These are phyloP conservation scores for Malus hybrid DNA, from an alignment of 331 rosid species.

Conservation along the genomic window DNA sequence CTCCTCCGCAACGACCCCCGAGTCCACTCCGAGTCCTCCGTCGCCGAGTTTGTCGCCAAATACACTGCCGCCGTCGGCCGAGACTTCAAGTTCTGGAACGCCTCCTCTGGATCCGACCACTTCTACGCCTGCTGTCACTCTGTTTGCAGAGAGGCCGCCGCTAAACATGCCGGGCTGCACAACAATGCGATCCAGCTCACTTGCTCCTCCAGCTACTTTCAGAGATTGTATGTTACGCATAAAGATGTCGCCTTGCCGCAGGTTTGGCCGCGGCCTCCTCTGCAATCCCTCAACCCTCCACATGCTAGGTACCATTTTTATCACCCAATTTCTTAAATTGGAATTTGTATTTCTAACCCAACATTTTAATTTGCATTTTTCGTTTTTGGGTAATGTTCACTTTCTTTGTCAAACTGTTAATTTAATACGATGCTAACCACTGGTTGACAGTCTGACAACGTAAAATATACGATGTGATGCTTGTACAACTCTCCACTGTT, in stretches of 20 bases:
- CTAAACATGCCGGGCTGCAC: not conserved
- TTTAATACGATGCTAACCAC: too few relatives aligned
- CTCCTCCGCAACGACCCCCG: conserved; percentile 25
- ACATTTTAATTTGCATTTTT: not conserved
- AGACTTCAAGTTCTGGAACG: conserved; percentile 17
- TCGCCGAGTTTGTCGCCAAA: conserved; percentile 10
- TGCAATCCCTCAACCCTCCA: conserved; percentile 13
- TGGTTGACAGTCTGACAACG: too few relatives aligned
- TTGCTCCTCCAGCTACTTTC: conserved; percentile 31
- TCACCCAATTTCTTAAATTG: too few relatives aligned
- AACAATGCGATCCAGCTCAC: conserved; percentile 31
- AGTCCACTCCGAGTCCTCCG: conserved; percentile 23
- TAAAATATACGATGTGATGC: too few relatives aligned
- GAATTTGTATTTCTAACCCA: not conserved
- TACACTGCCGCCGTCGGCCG: conserved; percentile 4
- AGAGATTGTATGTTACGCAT: conserved; percentile 19
- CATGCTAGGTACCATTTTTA: conserved; percentile 8
- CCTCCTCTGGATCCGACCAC: conserved; percentile 22
- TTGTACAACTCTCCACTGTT: too few relatives aligned
- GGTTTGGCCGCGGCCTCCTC: conserved; percentile 24
- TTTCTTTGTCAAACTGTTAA: not conserved
- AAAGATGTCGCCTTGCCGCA: conserved; percentile 29
- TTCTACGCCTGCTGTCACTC: conserved; percentile 31
- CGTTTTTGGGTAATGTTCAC: not conserved
- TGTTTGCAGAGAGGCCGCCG: conserved; percentile 26